Evolutionary conservation across 768 basidiomycete species (phyloP).

Genomic region (Ramaria sp.): DNA sequence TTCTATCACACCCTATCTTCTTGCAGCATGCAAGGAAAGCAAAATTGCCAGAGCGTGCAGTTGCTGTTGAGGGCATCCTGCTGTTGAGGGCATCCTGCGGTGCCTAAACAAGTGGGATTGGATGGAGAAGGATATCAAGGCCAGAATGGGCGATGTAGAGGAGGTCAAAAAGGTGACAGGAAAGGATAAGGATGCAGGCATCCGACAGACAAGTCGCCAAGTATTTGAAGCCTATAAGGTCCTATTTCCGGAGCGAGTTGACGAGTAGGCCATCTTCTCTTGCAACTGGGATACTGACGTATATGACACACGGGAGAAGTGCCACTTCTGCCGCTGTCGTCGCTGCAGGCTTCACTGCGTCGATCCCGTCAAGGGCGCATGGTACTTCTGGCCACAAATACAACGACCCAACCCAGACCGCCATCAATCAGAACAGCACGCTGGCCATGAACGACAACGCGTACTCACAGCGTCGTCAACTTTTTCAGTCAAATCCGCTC

Average conservation of each 20-base stretch:
- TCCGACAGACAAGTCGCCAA: slow-evolving; percentile 56
- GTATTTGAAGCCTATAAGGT: slow-evolving; percentile 70
- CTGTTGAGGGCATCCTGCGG: slow-evolving; percentile 44
- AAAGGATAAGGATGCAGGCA: slow-evolving; percentile 65
- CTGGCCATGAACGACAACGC: slow-evolving; percentile 2
- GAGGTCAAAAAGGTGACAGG: slow-evolving; percentile 54
- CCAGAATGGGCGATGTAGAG: slow-evolving; percentile 56
- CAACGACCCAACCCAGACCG: not conserved
- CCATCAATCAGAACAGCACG: not conserved
- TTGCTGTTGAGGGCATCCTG: slow-evolving; percentile 62
- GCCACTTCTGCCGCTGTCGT: not conserved
- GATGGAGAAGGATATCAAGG: slow-evolving; percentile 65
- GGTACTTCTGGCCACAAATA: not conserved
- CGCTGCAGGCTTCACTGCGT: not conserved
- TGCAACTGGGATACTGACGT: slow-evolving; percentile 1
- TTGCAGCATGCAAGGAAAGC: slow-evolving; percentile 45
- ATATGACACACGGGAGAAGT: not conserved
- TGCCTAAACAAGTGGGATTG: slow-evolving; percentile 72
- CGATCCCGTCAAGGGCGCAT: not conserved
- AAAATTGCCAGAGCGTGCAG: slow-evolving; percentile 57
- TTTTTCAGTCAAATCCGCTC: slow-evolving; percentile 4
- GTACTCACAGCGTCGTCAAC: slow-evolving; percentile 3
- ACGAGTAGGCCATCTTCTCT: slow-evolving; percentile 35
- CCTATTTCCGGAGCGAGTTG: slow-evolving; percentile 56
- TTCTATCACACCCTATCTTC: slow-evolving; percentile 48